Evolutionary conservation across 2,329 filamentous ascomycete species (phyloP), one percentile per base, ranked within the genome.

Genomic region (Diaporthe destruens): DNA sequence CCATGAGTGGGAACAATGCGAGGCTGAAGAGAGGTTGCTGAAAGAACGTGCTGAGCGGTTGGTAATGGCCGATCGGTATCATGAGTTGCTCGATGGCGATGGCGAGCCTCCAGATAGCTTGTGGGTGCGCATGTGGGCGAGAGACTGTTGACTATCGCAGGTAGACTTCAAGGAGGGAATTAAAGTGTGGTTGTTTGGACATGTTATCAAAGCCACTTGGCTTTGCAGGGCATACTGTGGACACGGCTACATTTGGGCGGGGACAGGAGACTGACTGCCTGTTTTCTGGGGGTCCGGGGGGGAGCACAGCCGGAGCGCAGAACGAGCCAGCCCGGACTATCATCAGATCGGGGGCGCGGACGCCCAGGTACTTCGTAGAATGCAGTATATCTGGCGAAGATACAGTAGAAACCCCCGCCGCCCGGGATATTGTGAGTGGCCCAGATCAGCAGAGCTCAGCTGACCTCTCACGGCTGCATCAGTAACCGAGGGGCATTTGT

Each of bases 401-500:
- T 8, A 49, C 9, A 12, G 23, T 11, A 20, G 44, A 20, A 6
- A 7, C 44, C 44, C 20, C 44, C 8, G 44, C 20, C 20, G 1
- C 6, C 39, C 42, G 18, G 20, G 44, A 23, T n/a, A 6, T 51
- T 59, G 39, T 61, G 14, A 12, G 3, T 39, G 6, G 34, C n/a
- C 25, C 34, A 18, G 44, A n/a, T 16, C 11, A 61, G 34, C 20
- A 16, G 57, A 39, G 47, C 67, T 70, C 55, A 70, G 68, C 68
- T 70, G 68, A 70, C 29, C 68, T 53, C 68, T 70, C 20, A 34
- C 44, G 36, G 39, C 68, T 61, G 68, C 68, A 47, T 59, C 55
- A 32, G 29, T n/a, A 8, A 53, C 32, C 29, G n/a, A 23, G n/a
- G n/a, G 44, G 32, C 7, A 42, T 32, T 61, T 54, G 68, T 70